phyloP scores from a whole-genome alignment of 2,329 filamentous ascomycete species.

The Paraphaeosphaeria sporulosa region DNA sequence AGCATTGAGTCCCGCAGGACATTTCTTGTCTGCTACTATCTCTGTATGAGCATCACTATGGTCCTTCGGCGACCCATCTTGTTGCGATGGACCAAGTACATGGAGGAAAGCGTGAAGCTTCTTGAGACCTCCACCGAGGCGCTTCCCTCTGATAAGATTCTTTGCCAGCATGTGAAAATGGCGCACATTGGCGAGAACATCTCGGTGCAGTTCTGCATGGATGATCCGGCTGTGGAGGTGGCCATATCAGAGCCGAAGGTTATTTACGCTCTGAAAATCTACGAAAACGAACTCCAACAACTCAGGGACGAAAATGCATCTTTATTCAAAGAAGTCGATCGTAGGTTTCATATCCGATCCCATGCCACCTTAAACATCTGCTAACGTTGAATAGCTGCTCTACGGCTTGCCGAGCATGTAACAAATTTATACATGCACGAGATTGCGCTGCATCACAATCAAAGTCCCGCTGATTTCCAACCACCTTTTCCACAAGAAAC shows the following conservation, averaged over 20 bases:
- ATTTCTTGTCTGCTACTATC: conserved; percentile 68
- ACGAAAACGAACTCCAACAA: conserved; percentile 59
- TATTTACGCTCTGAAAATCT: conserved; percentile 62
- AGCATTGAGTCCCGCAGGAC: conserved; percentile 65
- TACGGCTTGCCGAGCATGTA: conserved; percentile 57
- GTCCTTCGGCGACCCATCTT: conserved; percentile 66
- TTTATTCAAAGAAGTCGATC: conserved; percentile 47
- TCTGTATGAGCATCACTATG: conserved; percentile 65
- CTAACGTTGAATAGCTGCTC: conserved; percentile 36
- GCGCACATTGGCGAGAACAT: conserved; percentile 66
- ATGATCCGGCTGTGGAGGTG: conserved; percentile 59
- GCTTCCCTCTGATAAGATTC: conserved; percentile 62
- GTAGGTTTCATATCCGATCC: conserved; percentile 27
- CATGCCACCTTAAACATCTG: background rate
- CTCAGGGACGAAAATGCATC: conserved; percentile 44
- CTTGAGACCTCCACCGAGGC: conserved; percentile 65
- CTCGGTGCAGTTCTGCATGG: conserved; percentile 64
- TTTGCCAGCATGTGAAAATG: conserved; percentile 66
- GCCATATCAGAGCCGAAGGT: conserved; percentile 64
- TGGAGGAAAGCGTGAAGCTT: conserved; percentile 67
- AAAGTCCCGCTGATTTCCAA: conserved; percentile 53
- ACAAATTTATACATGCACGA: conserved; percentile 60
- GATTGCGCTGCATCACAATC: conserved; percentile 57
- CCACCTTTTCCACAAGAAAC: conserved; percentile 54
- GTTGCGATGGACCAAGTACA: conserved; percentile 68